phyloP scores from a whole-genome alignment of 257 asterid genomes.

The Coffea canephora region DNA sequence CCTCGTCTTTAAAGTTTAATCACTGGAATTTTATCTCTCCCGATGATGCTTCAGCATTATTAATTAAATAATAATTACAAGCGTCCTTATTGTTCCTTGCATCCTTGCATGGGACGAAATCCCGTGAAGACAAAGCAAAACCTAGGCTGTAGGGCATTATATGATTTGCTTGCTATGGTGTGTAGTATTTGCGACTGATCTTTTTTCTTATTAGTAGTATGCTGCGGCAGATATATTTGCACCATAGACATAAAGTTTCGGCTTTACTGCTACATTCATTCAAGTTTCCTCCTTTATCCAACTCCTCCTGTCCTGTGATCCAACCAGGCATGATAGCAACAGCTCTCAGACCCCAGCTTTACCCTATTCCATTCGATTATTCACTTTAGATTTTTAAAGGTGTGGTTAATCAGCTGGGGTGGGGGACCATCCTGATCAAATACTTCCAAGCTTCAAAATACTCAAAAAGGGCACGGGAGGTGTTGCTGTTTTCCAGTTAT shows the following conservation, averaged over 20 bases:
- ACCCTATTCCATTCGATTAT: background rate
- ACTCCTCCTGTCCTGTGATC: background rate
- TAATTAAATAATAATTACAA: too few species aligned
- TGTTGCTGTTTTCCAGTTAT: background rate
- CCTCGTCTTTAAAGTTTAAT: background rate
- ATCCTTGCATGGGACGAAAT: background rate
- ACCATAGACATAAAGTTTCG: constrained; percentile 6
- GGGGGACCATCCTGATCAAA: background rate
- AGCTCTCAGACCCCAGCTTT: background rate
- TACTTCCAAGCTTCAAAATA: background rate
- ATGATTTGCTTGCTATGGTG: background rate
- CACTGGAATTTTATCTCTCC: background rate
- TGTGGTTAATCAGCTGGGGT: background rate
- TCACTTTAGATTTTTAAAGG: background rate
- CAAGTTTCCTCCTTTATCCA: background rate
- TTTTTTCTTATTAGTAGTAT: background rate
- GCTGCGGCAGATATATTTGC: background rate
- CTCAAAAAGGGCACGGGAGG: background rate
- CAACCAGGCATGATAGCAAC: background rate
- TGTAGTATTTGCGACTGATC: background rate
- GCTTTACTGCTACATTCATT: background rate
- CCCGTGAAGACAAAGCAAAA: background rate
- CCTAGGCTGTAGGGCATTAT: background rate
- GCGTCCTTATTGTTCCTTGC: background rate
- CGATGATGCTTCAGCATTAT: too few species aligned